Evolutionary conservation across 1,284 basidiomycete genomes (phyloP).

Genomic region (Sporisorium reilianum): DNA sequence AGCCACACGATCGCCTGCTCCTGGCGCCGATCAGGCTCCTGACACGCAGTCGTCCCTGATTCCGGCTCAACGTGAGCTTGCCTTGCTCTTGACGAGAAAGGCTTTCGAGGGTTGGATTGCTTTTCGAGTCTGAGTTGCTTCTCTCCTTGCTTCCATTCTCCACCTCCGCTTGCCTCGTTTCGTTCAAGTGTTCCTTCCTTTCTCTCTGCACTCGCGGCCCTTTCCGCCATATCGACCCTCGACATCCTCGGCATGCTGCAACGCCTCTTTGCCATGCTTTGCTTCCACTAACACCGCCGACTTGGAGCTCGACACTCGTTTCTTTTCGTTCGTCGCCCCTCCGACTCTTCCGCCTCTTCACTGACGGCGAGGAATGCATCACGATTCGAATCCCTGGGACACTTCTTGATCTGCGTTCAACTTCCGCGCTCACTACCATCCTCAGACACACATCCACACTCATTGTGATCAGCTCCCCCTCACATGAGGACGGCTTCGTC

Average conservation of each 20-base stretch:
- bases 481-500: background rate
- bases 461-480: background rate
- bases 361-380: slow-evolving; percentile 3
- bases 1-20: background rate
- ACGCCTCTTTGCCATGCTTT: background rate
- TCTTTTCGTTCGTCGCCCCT: background rate
- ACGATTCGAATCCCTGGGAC: background rate
- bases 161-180: background rate
- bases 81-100: background rate
- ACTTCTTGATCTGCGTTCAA: background rate
- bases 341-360: background rate
- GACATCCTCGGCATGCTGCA: slow-evolving; percentile 2
- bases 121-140: background rate
- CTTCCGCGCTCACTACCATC: background rate
- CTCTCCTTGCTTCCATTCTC: background rate
- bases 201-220: background rate
- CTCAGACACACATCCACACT: background rate
- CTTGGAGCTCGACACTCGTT: slow-evolving; percentile 1
- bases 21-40: background rate
- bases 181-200: background rate
- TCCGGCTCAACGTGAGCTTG: background rate
- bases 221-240: background rate
- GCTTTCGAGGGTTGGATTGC: background rate
- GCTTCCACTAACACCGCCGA: slow-evolving; percentile 1
- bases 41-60: background rate